Conservation (phyloP, 164 flowering plant genomes). For the Magnolia changhungtana region DNA sequence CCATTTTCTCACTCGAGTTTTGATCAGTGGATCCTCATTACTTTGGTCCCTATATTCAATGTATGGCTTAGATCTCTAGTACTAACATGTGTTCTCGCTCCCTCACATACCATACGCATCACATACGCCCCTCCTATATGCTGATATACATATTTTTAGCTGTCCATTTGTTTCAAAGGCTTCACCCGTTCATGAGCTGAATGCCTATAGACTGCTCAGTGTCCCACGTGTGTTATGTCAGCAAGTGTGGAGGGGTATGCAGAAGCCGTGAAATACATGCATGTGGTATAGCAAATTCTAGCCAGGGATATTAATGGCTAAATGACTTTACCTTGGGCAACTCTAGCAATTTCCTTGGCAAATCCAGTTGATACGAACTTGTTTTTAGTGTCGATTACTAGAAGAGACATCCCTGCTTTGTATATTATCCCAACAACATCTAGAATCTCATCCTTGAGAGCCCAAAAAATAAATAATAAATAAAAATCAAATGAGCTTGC, state of each 20-base stretch:
- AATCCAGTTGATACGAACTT: constrained; percentile 97
- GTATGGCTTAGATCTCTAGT: too few species aligned
- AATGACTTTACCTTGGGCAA: constrained; percentile 69
- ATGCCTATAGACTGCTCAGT: not conserved
- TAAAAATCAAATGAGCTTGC: not conserved
- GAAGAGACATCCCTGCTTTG: constrained; percentile 95
- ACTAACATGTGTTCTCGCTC: too few species aligned
- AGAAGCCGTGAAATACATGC: not conserved
- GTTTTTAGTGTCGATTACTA: constrained; percentile 94
- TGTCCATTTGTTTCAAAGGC: too few species aligned
- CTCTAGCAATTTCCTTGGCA: constrained; percentile 95
- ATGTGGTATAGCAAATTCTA: too few species aligned
- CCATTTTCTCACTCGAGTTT: too few species aligned
- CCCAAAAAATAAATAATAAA: not conserved
- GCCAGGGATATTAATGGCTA: not conserved
- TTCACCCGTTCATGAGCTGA: too few species aligned
- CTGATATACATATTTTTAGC: too few species aligned
- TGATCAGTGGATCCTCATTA: too few species aligned
- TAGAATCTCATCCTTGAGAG: constrained; percentile 82
- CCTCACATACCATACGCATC: too few species aligned
- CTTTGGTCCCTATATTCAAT: too few species aligned
- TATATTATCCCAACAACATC: constrained; percentile 93
- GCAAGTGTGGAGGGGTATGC: not conserved
- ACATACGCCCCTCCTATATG: too few species aligned
- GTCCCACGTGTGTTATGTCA: not conserved